phyloP scores from a whole-genome alignment of 169 alveolate genomes.

The Plasmodium falciparum region DNA sequence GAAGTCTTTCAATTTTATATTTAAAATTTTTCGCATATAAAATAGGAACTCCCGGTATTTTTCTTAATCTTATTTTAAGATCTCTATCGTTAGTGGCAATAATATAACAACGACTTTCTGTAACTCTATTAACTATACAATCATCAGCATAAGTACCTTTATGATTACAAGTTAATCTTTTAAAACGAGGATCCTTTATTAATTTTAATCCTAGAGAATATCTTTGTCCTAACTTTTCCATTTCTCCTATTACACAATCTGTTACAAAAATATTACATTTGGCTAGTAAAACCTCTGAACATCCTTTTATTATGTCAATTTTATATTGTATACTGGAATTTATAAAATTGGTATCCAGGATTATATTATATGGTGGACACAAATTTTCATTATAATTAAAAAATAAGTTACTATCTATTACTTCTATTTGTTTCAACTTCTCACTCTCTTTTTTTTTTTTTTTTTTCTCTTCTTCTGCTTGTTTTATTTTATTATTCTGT shows the following conservation, averaged over 20 bases:
- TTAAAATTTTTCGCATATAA: conserved; percentile 96
- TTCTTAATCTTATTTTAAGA: conserved; percentile 96
- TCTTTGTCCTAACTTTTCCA: conserved; percentile 98
- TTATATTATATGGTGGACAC: conserved; percentile 98
- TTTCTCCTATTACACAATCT: conserved; percentile 99
- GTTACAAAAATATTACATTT: conserved; percentile 97
- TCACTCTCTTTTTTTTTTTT: conserved; percentile 11
- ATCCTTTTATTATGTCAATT: conserved; percentile 95
- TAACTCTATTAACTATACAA: conserved; percentile 97
- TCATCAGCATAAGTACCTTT: conserved; percentile 99
- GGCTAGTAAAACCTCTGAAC: conserved; percentile 97
- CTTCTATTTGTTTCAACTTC: conserved; percentile 29
- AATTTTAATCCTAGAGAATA: conserved; percentile 96
- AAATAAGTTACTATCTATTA: conserved; percentile 83
- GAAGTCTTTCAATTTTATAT: conserved; percentile 97
- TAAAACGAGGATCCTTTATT: conserved; percentile 97
- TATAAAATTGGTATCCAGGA: conserved; percentile 99
- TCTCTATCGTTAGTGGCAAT: conserved; percentile 99
- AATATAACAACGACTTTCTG: conserved; percentile 95
- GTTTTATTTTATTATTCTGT: conserved; percentile 58
- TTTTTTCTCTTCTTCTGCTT: conserved; percentile 34
- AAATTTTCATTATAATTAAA: conserved; percentile 92
- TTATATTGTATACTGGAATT: conserved; percentile 98
- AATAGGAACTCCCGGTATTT: conserved; percentile 99
- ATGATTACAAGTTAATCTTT: conserved; percentile 96